Evolutionary conservation across 2,329 filamentous ascomycete species (phyloP).

Genomic region (Arthroderma uncinatum): DNA sequence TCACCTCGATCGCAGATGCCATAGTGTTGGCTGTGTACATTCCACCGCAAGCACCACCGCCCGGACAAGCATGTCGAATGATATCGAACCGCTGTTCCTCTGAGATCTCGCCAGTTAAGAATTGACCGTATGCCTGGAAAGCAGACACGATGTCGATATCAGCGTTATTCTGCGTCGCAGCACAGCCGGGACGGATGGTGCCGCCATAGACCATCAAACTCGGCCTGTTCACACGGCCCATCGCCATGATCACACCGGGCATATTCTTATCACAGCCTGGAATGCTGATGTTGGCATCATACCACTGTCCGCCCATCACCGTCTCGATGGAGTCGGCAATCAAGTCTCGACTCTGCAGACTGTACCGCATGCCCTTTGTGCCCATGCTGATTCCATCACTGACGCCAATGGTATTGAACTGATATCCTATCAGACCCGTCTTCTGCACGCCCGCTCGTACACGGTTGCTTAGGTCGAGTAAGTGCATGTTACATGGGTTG

Average conservation of each 20-base stretch:
- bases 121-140: slow-evolving; percentile 96
- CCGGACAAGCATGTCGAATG: slow-evolving; percentile 81
- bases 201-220: slow-evolving; percentile 97
- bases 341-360: slow-evolving; percentile 84
- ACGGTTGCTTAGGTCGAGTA: slow-evolving; percentile 74
- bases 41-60: slow-evolving; percentile 71
- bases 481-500: slow-evolving; percentile 98
- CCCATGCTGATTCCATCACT: slow-evolving; percentile 98
- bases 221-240: slow-evolving; percentile 88
- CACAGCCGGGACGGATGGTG: slow-evolving; percentile 84
- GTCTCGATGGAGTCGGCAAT: slow-evolving; percentile 98
- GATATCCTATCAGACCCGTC: slow-evolving; percentile 78
- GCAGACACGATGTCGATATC: slow-evolving; percentile 90
- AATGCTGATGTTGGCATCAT: slow-evolving; percentile 92
- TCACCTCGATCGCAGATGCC: slow-evolving; percentile 61
- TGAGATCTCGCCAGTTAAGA: slow-evolving; percentile 78
- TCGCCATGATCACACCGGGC: slow-evolving; percentile 84
- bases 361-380: slow-evolving; percentile 92
- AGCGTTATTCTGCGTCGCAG: slow-evolving; percentile 57
- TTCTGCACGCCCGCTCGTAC: slow-evolving; percentile 62
- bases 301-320: slow-evolving; percentile 98
- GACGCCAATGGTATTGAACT: slow-evolving; percentile 98
- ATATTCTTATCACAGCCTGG: slow-evolving; percentile 99
- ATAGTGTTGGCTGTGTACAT: slow-evolving; percentile 75
- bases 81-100: slow-evolving; percentile 91